Percentiles rank a stretch among this genome's conserved stretches.
phyloP scores from a whole-genome alignment of 192 early-diverging fungal genomes.

The Coemansia sp. region DNA sequence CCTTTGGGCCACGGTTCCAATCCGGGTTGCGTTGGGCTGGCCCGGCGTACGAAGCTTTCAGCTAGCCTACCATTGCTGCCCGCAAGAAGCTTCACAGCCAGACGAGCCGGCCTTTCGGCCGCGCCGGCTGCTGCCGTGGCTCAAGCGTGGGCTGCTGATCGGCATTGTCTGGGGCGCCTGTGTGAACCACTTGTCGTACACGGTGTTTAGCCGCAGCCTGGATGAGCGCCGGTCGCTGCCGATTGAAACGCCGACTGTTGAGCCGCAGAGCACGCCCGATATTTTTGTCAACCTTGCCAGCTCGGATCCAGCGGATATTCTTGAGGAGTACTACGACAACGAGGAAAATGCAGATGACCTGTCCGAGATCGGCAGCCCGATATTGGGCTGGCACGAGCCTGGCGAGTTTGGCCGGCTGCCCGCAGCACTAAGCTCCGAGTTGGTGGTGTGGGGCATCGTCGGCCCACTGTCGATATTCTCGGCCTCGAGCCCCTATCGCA shows the following conservation, averaged over 20 bases:
- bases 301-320: not conserved
- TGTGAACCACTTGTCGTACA: slow-evolving; percentile 37
- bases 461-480: slow-evolving; percentile 38
- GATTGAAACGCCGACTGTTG: not conserved
- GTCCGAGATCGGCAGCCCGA: not conserved
- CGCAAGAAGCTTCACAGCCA: not conserved
- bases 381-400: slow-evolving; percentile 43
- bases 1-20: slow-evolving; percentile 42
- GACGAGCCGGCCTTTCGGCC: not conserved
- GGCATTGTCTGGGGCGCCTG: slow-evolving; percentile 46
- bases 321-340: slow-evolving; percentile 7
- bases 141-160: slow-evolving; percentile 31
- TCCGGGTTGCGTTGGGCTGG: slow-evolving; percentile 45
- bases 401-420: slow-evolving; percentile 44
- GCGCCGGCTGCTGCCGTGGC: slow-evolving; percentile 28
- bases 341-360: not conserved
- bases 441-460: slow-evolving; percentile 50
- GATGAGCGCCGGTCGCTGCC: slow-evolving; percentile 3
- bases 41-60: slow-evolving; percentile 46
- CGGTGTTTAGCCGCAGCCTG: slow-evolving; percentile 12
- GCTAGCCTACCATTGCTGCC: slow-evolving; percentile 32
- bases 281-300: slow-evolving; percentile 5
- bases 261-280: not conserved
- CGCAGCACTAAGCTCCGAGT: slow-evolving; percentile 44
- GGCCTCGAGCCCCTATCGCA: slow-evolving; percentile 28